Percentiles rank a stretch among this genome's conserved stretches.
Evolutionary conservation across 805 yeast species (phyloP).

Genomic region (Metschnikowia picachoensis): DNA sequence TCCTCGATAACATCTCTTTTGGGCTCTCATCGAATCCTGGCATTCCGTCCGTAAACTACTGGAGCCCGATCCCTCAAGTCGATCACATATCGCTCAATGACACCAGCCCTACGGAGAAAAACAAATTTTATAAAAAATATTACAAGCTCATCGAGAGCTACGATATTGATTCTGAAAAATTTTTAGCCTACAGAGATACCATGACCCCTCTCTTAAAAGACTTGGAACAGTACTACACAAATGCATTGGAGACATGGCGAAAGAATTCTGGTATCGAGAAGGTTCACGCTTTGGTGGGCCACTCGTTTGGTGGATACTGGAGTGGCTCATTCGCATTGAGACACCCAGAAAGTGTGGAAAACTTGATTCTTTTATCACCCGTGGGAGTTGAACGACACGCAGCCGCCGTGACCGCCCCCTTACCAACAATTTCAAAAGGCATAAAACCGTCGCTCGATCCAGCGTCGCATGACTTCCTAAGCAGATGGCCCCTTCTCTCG

Average conservation of each 20-base stretch:
- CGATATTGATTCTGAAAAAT: constrained; percentile 24
- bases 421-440: neutral
- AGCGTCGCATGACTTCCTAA: constrained; percentile 40
- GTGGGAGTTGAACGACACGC: constrained; percentile 74
- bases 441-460: constrained; percentile 41
- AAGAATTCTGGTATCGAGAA: constrained; percentile 41
- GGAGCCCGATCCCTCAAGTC: constrained; percentile 19
- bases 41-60: constrained; percentile 11
- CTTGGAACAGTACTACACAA: constrained; percentile 54
- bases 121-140: constrained; percentile 34
- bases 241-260: constrained; percentile 67
- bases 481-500: constrained; percentile 44
- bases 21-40: constrained; percentile 51
- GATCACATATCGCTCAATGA: constrained; percentile 27
- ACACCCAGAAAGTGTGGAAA: constrained; percentile 51
- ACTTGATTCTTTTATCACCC: constrained; percentile 64
- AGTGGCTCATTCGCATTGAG: constrained; percentile 59
- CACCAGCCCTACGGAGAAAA: constrained; percentile 23
- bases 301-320: constrained; percentile 77
- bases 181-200: constrained; percentile 28
- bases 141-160: constrained; percentile 38
- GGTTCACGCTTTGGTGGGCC: constrained; percentile 64
- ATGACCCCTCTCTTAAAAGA: constrained; percentile 38
- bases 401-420: constrained; percentile 47
- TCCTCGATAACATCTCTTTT: constrained; percentile 47